Conservation (phyloP, 495 filamentous ascomycete species). For the Amorphotheca resinae region DNA sequence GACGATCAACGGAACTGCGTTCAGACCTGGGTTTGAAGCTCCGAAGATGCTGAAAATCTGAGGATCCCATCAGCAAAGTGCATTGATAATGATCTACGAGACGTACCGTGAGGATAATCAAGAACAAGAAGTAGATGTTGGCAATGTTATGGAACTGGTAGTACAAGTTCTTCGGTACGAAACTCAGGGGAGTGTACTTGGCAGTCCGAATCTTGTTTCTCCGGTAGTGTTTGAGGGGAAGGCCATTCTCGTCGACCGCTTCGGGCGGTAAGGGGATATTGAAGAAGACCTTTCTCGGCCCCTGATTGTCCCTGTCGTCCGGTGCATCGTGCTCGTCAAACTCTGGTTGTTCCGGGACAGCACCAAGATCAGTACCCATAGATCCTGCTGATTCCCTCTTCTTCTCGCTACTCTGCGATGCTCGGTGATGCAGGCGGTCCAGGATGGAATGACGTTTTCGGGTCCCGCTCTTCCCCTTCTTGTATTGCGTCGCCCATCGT, state of each 20-base stretch:
- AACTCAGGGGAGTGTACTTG: slow-evolving; percentile 91
- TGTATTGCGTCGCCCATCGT: slow-evolving; percentile 89
- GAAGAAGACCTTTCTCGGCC: slow-evolving; percentile 59
- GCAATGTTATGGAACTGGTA: slow-evolving; percentile 98
- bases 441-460: slow-evolving; percentile 78
- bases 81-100: not conserved
- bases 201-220: slow-evolving; percentile 97
- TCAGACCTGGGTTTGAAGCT: slow-evolving; percentile 77
- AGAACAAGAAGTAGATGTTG: slow-evolving; percentile 95
- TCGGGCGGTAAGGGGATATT: slow-evolving; percentile 68
- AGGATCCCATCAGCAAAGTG: slow-evolving; percentile 12
- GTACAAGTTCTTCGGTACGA: slow-evolving; percentile 95
- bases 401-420: slow-evolving; percentile 48
- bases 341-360: slow-evolving; percentile 30
- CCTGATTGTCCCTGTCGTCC: slow-evolving; percentile 23
- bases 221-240: slow-evolving; percentile 53
- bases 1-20: slow-evolving; percentile 83
- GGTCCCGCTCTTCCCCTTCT: slow-evolving; percentile 56
- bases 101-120: slow-evolving; percentile 85
- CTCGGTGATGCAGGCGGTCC: slow-evolving; percentile 55
- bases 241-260: slow-evolving; percentile 75
- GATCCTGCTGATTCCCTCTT: slow-evolving; percentile 48
- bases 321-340: slow-evolving; percentile 25
- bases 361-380: slow-evolving; percentile 27
- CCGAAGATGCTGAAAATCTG: slow-evolving; percentile 97